A percentile compares a stretch with the other conserved stretches of the same genome.
phyloP scores from a whole-genome alignment of 2,329 filamentous ascomycete species.

The Davidsoniella eucalypti region DNA sequence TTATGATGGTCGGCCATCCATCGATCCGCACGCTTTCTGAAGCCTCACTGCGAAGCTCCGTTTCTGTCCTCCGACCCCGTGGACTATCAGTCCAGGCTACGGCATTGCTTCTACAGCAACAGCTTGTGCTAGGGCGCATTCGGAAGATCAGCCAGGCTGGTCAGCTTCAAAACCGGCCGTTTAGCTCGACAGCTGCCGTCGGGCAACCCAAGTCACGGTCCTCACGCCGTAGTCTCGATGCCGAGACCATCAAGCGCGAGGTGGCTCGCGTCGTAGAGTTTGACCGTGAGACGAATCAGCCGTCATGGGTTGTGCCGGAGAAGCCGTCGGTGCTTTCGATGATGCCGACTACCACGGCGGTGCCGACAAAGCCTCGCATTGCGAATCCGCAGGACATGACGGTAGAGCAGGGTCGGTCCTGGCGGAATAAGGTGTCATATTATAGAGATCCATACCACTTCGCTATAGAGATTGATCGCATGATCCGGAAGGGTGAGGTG shows the following conservation, averaged over 20 bases:
- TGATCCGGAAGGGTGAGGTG: constrained; percentile 41
- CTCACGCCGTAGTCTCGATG: neutral
- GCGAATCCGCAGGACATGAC: constrained; percentile 4
- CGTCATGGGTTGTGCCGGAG: constrained; percentile 11
- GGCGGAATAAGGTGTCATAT: constrained; percentile 20
- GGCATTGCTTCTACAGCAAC: neutral
- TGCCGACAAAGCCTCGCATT: constrained; percentile 3
- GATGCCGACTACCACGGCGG: neutral
- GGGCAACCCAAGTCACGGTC: neutral
- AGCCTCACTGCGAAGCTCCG: constrained; percentile 5
- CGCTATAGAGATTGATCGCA: constrained; percentile 45
- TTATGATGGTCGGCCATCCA: constrained; percentile 3
- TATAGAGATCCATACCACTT: constrained; percentile 58
- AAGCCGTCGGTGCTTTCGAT: neutral
- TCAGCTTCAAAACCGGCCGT: neutral
- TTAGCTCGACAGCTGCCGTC: neutral
- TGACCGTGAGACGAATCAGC: constrained; percentile 11
- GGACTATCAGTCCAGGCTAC: constrained; percentile 2
- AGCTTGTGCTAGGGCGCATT: constrained; percentile 7
- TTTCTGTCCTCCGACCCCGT: neutral
- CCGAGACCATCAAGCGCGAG: constrained; percentile 10
- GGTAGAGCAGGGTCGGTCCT: constrained; percentile 2
- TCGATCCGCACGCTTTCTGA: constrained; percentile 10
- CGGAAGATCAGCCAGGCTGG: neutral
- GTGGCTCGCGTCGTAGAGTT: constrained; percentile 9